phyloP scores from a whole-genome alignment of 2,329 filamentous ascomycete genomes.

The Exophiala lecanii-corni region DNA sequence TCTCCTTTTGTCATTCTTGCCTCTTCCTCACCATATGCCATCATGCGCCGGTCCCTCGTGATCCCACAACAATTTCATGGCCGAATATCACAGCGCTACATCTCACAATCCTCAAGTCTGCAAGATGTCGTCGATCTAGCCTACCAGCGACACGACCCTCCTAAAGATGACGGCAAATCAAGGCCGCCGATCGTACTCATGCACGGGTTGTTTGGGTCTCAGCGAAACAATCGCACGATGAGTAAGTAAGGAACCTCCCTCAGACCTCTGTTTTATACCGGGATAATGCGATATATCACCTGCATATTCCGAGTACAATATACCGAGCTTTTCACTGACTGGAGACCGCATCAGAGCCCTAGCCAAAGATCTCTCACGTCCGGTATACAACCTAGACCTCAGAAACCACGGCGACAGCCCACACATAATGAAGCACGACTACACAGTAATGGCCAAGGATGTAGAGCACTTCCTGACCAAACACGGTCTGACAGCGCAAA shows the following conservation, averaged over 20 bases:
- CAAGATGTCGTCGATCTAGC: constrained; percentile 22
- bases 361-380: constrained; percentile 72
- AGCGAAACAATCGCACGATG: constrained; percentile 80
- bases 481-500: constrained; percentile 53
- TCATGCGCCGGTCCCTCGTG: not conserved
- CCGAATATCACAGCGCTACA: constrained; percentile 5
- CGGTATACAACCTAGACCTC: constrained; percentile 81
- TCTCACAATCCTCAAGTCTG: constrained; percentile 15
- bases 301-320: no score
- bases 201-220: constrained; percentile 89
- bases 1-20: not conserved
- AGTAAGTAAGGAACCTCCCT: constrained; percentile 66
- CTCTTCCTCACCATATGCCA: not conserved
- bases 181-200: constrained; percentile 73
- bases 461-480: constrained; percentile 71
- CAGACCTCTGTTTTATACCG: not conserved
- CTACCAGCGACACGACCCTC: constrained; percentile 24
- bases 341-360: constrained; percentile 55
- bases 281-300: not conserved
- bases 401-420: constrained; percentile 91
- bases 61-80: not conserved
- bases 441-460: constrained; percentile 75
- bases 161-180: constrained; percentile 6
- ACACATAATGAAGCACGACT: constrained; percentile 72
- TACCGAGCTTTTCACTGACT: not conserved